Base-by-base conservation (phyloP, 306 rosid genomes). In the Vigna unguiculata region DNA sequence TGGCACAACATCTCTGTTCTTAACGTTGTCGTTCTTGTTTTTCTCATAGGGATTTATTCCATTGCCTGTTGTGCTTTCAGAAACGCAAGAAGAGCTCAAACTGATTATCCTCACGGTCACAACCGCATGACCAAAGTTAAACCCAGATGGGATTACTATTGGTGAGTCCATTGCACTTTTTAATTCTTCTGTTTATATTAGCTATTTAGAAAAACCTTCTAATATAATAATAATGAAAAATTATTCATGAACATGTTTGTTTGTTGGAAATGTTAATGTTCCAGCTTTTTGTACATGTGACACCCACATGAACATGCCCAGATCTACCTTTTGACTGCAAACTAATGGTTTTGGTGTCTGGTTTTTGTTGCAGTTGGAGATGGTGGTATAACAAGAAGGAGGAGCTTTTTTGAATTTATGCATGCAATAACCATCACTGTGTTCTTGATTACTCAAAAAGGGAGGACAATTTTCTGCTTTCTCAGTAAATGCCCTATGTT, bases 1-100 rank as follows among this genome's bases (percentile, higher is more conserved):
- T 94, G 98, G 98, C 96, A 81, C 79, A 91, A 94, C 75, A 79
- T 94, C 69, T 86, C 95, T 16, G 90, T 94, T 38, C 95, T 94
- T 13, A 89, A 81, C 51, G 80, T 94, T 15, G 86, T 90, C 36
- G 40, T 91, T 61, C 80, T 91, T 9, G 80, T 89, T 8, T 61
- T 91, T 38, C 96, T 94, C 51, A 90, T 94, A 5, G 89, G 69
- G 14, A 78, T 91, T 21, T 94, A 90, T 68, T 91, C 88, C 9
- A 86, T 91, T 9, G 97, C 93, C 0, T 94, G 95, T 84, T 94
- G 98, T 52, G 98, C 98, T 58, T 94, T 91, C 79, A 87, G 71
- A 38, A 94, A 94, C 82, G 81, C 96, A 6, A 84, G 82, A 53
- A 69, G 97, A 66, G 85, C 91, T 4, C 84, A 71, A 64, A 80